Percentiles rank a stretch among this genome's conserved stretches.
Evolutionary conservation across 441 rosid species (phyloP).

Genomic region (Syzygium syzygioides): DNA sequence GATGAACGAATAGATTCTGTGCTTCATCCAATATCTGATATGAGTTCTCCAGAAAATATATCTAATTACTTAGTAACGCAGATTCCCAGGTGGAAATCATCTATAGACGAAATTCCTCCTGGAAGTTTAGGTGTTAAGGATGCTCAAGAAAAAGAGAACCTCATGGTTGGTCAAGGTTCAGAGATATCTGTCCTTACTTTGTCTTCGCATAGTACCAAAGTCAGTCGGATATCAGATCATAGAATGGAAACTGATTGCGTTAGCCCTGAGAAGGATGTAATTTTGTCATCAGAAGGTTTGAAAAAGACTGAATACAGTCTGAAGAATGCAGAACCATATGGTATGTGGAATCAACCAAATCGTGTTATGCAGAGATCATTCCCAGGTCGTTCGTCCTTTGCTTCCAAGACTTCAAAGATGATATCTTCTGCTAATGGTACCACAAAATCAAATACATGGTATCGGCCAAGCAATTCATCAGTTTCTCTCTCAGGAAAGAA

Average conservation of each 20-base stretch:
- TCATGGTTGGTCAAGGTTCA: constrained; percentile 20
- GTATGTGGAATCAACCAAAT: not conserved
- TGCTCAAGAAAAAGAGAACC: constrained; percentile 21
- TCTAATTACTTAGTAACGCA: constrained; percentile 7
- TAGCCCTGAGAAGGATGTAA: not conserved
- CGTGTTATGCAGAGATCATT: not conserved
- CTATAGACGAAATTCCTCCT: constrained; percentile 22
- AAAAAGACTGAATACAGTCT: not conserved
- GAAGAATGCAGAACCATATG: constrained; percentile 5
- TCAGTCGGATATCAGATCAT: not conserved
- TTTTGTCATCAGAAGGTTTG: not conserved
- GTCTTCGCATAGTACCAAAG: not conserved
- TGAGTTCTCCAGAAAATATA: constrained; percentile 31
- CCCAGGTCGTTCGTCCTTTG: constrained; percentile 1
- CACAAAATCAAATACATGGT: constrained; percentile 52
- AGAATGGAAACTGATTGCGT: not conserved
- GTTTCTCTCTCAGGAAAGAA: constrained; percentile 31
- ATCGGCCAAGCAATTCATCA: constrained; percentile 37
- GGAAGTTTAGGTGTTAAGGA: constrained; percentile 28
- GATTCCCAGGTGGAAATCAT: constrained; percentile 9
- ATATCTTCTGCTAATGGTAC: constrained; percentile 2
- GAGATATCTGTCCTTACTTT: not conserved
- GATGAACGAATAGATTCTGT: constrained; percentile 28
- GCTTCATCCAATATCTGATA: constrained; percentile 32
- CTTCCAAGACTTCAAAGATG: constrained; percentile 1